phyloP scores from a whole-genome alignment of 306 rosid species.

The Dicorynia guianensis region DNA sequence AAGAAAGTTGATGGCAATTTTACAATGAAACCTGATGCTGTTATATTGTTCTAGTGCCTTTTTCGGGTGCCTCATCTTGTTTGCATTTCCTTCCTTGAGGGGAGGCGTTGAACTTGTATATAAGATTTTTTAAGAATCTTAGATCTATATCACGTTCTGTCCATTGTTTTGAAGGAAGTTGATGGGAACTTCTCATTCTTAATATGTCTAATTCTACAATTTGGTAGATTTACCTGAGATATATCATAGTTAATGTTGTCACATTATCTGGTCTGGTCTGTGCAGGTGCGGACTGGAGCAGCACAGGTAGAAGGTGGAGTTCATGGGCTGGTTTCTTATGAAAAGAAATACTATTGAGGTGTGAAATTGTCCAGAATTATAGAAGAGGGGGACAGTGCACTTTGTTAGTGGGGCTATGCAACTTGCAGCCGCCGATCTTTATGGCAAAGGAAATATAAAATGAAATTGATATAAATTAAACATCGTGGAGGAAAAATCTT shows the following conservation, averaged over 20 bases:
- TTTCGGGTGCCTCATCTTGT: too few species aligned
- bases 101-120: too few species aligned
- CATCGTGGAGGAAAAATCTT: background rate
- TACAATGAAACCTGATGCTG: too few species aligned
- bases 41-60: too few species aligned
- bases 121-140: too few species aligned
- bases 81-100: too few species aligned
- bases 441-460: too few species aligned
- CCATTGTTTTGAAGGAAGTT: too few species aligned
- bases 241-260: background rate
- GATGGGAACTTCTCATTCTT: background rate
- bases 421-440: constrained; percentile 21
- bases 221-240: constrained; percentile 2
- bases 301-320: constrained; percentile 97
- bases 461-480: constrained; percentile 18
- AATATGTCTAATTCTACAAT: constrained; percentile 2
- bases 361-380: constrained; percentile 30
- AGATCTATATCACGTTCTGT: too few species aligned
- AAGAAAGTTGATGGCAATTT: too few species aligned
- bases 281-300: constrained; percentile 89
- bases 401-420: constrained; percentile 10
- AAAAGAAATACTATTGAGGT: constrained; percentile 79
- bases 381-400: constrained; percentile 14
- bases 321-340: constrained; percentile 86
- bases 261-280: constrained; percentile 33